phyloP scores from a whole-genome alignment of 371 early-diverging fungal species.

The Mucor ambiguus region DNA sequence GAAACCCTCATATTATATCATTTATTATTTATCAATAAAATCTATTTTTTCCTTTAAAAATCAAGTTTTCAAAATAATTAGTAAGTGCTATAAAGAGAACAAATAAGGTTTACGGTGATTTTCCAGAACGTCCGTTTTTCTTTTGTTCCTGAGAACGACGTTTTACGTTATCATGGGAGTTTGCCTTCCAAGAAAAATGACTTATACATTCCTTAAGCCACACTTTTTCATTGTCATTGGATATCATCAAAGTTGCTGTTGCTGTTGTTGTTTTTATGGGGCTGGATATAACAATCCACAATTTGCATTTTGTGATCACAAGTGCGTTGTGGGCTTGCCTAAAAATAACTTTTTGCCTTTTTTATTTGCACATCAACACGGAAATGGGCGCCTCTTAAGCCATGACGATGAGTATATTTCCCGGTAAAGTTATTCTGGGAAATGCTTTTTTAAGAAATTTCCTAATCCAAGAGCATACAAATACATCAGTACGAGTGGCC shows the following conservation, averaged over 20 bases:
- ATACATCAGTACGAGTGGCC: neutral
- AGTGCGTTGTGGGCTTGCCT: neutral
- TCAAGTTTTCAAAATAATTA: neutral
- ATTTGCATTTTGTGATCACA: neutral
- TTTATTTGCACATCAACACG: neutral
- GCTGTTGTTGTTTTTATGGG: neutral
- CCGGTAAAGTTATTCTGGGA: neutral
- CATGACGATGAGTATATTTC: neutral
- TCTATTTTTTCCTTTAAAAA: neutral
- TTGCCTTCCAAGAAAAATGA: neutral
- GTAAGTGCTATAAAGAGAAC: neutral
- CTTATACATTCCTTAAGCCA: neutral
- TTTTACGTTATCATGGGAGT: too few relatives aligned
- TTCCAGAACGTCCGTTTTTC: neutral
- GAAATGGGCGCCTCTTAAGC: neutral
- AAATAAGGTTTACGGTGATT: neutral
- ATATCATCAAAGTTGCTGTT: neutral
- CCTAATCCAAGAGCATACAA: neutral
- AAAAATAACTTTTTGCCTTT: neutral
- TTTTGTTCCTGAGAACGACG: too few relatives aligned
- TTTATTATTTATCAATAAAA: neutral
- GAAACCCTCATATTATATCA: neutral
- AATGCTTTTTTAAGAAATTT: neutral
- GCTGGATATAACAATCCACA: neutral
- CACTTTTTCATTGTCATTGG: neutral